A percentile compares a stretch with the other conserved stretches of the same genome.
Conservation (phyloP, 1,139 yeast genomes). For the Yamadazyma blattariae region DNA sequence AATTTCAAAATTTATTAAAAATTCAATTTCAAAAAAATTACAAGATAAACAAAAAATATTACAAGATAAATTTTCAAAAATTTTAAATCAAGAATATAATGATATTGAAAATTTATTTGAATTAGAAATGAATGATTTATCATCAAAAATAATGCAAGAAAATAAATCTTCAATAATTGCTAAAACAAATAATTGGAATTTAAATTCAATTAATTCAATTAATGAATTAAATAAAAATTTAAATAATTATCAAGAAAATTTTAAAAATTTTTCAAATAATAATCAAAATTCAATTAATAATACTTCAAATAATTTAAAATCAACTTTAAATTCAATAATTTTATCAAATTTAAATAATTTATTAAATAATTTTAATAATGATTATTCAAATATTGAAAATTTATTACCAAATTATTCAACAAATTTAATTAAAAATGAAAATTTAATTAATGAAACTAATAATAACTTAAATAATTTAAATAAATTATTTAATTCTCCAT, state of each 20-base stretch:
- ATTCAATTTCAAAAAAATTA: constrained; percentile 7
- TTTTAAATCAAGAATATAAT: constrained; percentile 7
- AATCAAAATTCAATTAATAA: constrained; percentile 7
- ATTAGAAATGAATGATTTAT: constrained; percentile 11
- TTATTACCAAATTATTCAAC: constrained; percentile 2
- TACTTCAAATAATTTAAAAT: constrained; percentile 9
- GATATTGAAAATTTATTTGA: constrained; percentile 10
- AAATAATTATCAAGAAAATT: constrained; percentile 3
- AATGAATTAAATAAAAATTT: constrained; percentile 6
- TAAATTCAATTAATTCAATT: constrained; percentile 6
- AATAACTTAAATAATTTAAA: constrained; percentile 2
- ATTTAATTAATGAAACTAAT: background rate
- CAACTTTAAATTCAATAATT: constrained; percentile 7
- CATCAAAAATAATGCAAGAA: constrained; percentile 9
- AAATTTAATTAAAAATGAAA: background rate
- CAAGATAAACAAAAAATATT: constrained; percentile 7
- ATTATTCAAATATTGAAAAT: too few relatives aligned
- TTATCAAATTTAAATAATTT: constrained; percentile 6
- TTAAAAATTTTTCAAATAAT: constrained; percentile 2
- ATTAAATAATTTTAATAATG: constrained; percentile 1
- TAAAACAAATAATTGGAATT: constrained; percentile 13
- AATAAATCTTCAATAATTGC: constrained; percentile 10
- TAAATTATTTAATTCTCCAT: constrained; percentile 1
- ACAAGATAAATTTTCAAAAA: constrained; percentile 8
- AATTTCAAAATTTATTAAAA: constrained; percentile 9